Conservation (phyloP, 1,284 basidiomycete species). For the Porogramme epimiltina region DNA sequence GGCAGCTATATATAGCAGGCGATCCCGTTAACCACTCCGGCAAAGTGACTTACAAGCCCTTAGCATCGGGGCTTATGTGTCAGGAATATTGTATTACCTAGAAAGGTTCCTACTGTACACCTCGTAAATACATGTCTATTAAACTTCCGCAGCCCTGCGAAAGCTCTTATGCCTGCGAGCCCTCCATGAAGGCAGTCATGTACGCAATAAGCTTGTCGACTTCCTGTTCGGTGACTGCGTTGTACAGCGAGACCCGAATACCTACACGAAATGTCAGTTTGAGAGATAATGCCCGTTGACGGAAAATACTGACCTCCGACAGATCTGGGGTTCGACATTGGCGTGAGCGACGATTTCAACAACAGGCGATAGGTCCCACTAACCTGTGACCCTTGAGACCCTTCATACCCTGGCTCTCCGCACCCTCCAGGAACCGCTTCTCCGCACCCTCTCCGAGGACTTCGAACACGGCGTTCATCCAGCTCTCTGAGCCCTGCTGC, state of each 20-base stretch:
- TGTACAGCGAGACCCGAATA: conserved; percentile 92
- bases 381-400: conserved; percentile 92
- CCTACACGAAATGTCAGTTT: conserved; percentile 44
- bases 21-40: conserved; percentile 92
- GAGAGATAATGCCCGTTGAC: conserved; percentile 6
- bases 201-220: conserved; percentile 63
- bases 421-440: conserved; percentile 77
- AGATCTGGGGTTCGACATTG: conserved; percentile 40
- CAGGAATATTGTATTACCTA: too few species aligned
- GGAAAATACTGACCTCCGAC: conserved; percentile 54
- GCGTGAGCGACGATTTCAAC: too few species aligned
- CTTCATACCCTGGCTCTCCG: conserved; percentile 78
- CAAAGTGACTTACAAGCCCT: conserved; percentile 82
- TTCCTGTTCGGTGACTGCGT: conserved; percentile 87
- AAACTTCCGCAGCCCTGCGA: background rate
- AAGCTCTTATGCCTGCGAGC: background rate
- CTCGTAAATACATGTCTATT: background rate
- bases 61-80: too few species aligned
- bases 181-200: conserved; percentile 53
- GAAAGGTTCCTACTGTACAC: background rate
- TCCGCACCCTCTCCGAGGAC: conserved; percentile 69
- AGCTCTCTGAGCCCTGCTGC: conserved; percentile 72
- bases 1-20: conserved; percentile 63
- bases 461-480: conserved; percentile 94
- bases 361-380: conserved; percentile 29